These are phyloP conservation scores for Colletotrichum eremochloae DNA, from an alignment of 2,329 filamentous ascomycete species.

Conservation along the genomic window DNA sequence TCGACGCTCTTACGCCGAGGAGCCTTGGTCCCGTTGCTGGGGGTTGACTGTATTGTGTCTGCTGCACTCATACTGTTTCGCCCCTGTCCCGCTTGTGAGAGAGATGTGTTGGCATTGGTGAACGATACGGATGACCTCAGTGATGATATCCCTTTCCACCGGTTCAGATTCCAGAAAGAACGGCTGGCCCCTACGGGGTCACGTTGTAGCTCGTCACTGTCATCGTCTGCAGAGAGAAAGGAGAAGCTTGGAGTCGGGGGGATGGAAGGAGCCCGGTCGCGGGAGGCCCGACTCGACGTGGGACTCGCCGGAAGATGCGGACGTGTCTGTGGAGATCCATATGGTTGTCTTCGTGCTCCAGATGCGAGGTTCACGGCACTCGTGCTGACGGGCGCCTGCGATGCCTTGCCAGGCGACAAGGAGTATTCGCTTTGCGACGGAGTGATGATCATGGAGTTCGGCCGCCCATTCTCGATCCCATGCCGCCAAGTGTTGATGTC, in stretches of 20 bases:
- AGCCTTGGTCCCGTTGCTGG: constrained; percentile 41
- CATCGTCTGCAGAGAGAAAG: constrained; percentile 59
- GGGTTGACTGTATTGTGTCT: constrained; percentile 22
- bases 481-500: constrained; percentile 95
- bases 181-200: constrained; percentile 58
- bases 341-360: constrained; percentile 61
- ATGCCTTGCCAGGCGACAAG: constrained; percentile 64
- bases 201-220: constrained; percentile 53
- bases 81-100: constrained; percentile 19
- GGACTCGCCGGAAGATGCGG: constrained; percentile 54
- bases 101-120: constrained; percentile 27
- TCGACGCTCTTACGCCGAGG: constrained; percentile 47
- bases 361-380: constrained; percentile 58
- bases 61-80: constrained; percentile 36
- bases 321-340: constrained; percentile 48
- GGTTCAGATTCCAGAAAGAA: constrained; percentile 70
- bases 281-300: constrained; percentile 49
- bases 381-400: constrained; percentile 52
- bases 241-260: constrained; percentile 70
- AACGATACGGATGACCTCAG: constrained; percentile 35
- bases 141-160: constrained; percentile 62
- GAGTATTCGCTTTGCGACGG: constrained; percentile 66
- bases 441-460: constrained; percentile 53
- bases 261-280: constrained; percentile 47
- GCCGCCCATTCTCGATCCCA: constrained; percentile 63